phyloP scores from a whole-genome alignment of 2,329 filamentous ascomycete genomes.

The Botrytis paeoniae region DNA sequence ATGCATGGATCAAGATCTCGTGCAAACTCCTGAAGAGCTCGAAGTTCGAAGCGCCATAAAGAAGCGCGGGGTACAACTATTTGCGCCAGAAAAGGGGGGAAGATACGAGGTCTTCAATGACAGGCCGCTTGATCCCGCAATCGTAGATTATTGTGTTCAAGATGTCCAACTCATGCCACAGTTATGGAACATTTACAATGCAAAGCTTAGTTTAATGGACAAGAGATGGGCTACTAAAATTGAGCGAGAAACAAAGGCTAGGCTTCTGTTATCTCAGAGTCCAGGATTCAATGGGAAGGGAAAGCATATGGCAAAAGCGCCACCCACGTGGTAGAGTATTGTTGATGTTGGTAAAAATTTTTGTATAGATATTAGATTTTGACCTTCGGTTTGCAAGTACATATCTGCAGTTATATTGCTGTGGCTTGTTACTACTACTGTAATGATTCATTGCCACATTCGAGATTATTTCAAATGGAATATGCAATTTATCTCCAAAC shows the following conservation, averaged over 20 bases:
- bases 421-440: neutral
- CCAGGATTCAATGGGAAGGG: constrained; percentile 11
- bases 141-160: constrained; percentile 46
- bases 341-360: neutral
- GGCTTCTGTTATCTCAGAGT: constrained; percentile 17
- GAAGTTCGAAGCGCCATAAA: constrained; percentile 41
- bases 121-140: constrained; percentile 43
- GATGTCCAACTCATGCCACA: constrained; percentile 45
- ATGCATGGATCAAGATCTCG: constrained; percentile 40
- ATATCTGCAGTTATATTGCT: neutral
- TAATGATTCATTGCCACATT: too few relatives aligned
- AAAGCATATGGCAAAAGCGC: constrained; percentile 17
- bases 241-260: constrained; percentile 11
- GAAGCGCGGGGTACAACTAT: constrained; percentile 40
- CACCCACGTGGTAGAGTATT: neutral
- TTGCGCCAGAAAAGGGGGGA: constrained; percentile 44
- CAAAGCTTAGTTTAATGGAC: constrained; percentile 9
- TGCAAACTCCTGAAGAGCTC: constrained; percentile 23
- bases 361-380: neutral
- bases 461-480: neutral
- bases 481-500: too few relatives aligned
- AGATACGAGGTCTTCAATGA: constrained; percentile 47
- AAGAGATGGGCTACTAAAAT: constrained; percentile 7
- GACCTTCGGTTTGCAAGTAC: neutral
- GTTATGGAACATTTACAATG: constrained; percentile 39